These are phyloP conservation scores for Clonostachys chloroleuca DNA, from an alignment of 2,329 filamentous ascomycete genomes.

Conservation along the genomic window DNA sequence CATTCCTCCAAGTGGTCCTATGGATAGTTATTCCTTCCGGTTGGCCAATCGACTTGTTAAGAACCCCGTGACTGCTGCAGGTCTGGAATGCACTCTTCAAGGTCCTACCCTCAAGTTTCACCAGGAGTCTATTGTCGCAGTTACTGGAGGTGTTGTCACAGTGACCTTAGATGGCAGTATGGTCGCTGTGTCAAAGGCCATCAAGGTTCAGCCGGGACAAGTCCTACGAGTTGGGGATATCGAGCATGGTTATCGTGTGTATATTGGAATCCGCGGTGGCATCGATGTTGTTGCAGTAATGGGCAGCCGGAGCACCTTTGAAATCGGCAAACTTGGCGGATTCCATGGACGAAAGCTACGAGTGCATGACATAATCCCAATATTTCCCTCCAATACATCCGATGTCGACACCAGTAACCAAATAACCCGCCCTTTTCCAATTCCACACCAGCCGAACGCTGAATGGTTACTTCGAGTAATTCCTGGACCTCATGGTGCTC, in stretches of 20 bases:
- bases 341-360: slow-evolving; percentile 23
- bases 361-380: slow-evolving; percentile 17
- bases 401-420: not conserved
- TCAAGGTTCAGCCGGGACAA: slow-evolving; percentile 16
- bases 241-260: slow-evolving; percentile 22
- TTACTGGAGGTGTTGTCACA: slow-evolving; percentile 19
- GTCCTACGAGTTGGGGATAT: slow-evolving; percentile 14
- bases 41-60: slow-evolving; percentile 26
- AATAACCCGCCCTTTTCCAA: slow-evolving; percentile 5
- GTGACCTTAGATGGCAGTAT: slow-evolving; percentile 15
- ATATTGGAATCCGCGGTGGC: slow-evolving; percentile 26
- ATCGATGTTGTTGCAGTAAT: slow-evolving; percentile 23
- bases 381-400: slow-evolving; percentile 3
- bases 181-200: slow-evolving; percentile 11
- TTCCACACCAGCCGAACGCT: slow-evolving; percentile 14
- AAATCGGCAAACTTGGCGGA: slow-evolving; percentile 24
- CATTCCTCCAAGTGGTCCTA: slow-evolving; percentile 32
- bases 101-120: slow-evolving; percentile 28
- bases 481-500: slow-evolving; percentile 30
- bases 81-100: slow-evolving; percentile 24
- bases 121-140: slow-evolving; percentile 18
- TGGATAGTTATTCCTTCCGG: slow-evolving; percentile 28
- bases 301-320: slow-evolving; percentile 22
- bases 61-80: slow-evolving; percentile 19
- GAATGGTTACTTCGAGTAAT: slow-evolving; percentile 24